These are phyloP conservation scores for Asterella californica DNA, from an alignment of 225 moss, liverwort and hornwort species.

Conservation along the genomic window DNA sequence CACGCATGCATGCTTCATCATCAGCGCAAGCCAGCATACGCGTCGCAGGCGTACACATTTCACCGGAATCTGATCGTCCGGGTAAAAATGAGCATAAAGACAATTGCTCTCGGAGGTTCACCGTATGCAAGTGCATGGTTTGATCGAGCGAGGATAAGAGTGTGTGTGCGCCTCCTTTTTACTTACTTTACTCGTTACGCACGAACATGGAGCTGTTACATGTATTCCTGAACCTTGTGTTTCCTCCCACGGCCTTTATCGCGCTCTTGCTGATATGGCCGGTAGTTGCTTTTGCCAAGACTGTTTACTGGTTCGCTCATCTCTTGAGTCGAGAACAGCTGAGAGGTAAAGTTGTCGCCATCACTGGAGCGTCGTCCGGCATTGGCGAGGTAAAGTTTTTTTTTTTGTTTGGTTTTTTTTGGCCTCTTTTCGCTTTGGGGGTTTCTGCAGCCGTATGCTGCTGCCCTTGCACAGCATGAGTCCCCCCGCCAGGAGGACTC, in stretches of 20 bases:
- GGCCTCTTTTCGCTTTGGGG: neutral
- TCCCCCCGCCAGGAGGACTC: too few relatives aligned
- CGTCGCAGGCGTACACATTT: too few relatives aligned
- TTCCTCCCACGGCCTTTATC: neutral
- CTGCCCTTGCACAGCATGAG: too few relatives aligned
- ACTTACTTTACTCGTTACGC: too few relatives aligned
- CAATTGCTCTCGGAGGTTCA: too few relatives aligned
- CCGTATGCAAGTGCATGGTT: too few relatives aligned
- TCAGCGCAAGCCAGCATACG: too few relatives aligned
- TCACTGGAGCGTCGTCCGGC: constrained; percentile 51
- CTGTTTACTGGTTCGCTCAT: constrained; percentile 13
- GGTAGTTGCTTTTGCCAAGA: constrained; percentile 18
- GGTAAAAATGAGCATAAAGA: too few relatives aligned
- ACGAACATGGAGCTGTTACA: neutral
- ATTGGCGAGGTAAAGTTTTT: constrained; percentile 45
- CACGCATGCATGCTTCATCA: too few relatives aligned
- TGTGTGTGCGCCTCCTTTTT: too few relatives aligned
- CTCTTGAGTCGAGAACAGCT: constrained; percentile 28
- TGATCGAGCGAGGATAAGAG: too few relatives aligned
- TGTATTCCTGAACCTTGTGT: neutral
- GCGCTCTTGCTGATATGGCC: constrained; percentile 34
- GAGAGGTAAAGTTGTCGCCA: constrained; percentile 44
- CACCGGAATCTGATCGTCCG: too few relatives aligned
- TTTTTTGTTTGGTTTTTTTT: neutral
- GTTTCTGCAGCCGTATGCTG: neutral